Evolutionary conservation across 2,329 filamentous ascomycete genomes (phyloP), one percentile per base, ranked within the genome.

Genomic region (Fusarium robinianum): DNA sequence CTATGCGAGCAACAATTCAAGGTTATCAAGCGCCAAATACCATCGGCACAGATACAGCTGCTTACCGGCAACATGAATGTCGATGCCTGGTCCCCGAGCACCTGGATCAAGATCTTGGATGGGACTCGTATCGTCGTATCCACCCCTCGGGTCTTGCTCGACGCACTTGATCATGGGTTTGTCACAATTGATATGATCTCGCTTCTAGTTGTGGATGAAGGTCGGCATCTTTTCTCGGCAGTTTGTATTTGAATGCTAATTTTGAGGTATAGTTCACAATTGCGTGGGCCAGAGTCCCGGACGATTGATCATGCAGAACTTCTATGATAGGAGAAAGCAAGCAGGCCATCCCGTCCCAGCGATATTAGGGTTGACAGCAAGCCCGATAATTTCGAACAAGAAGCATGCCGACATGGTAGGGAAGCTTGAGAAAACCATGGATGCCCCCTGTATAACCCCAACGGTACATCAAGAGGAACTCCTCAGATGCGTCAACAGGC

Each of bases 141-240:
- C 0, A 94, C 90, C 0, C 83, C 85, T 47, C 83, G 87, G 47
- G 77, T 95, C 2, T 73, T 95, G 9, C 70, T 81, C 3, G 87
- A 95, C 66, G 88, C 88, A 3, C 72, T 95, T 26, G 72, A 69
- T 1, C 88, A 94, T 67, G 87, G 77, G 0, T 95, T 95, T 62
- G 78, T 95, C 2, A 73, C 64, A 2, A 77, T 95, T 58, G 62
- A 72, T 0, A 72, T 72, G 3, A 67, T 95, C 15, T 75, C 84
- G 5, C 71, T 96, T 5, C 68, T 95, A 11, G 77, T 95, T 0
- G 87, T 95, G 57, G 90, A 96, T 60, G 90, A 96, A 81, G 88
- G 88, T 85, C 62, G 40, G 68, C 51, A 6, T 19, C n/a, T n/a
- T n/a, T 16, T 8, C 9, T 16, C 24, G 17, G 5, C 5, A 5